A percentile compares a stretch with the other conserved stretches of the same genome.
These are phyloP conservation scores for Bipolaris oryzae DNA, from an alignment of 2,329 filamentous ascomycete genomes.

Conservation along the genomic window DNA sequence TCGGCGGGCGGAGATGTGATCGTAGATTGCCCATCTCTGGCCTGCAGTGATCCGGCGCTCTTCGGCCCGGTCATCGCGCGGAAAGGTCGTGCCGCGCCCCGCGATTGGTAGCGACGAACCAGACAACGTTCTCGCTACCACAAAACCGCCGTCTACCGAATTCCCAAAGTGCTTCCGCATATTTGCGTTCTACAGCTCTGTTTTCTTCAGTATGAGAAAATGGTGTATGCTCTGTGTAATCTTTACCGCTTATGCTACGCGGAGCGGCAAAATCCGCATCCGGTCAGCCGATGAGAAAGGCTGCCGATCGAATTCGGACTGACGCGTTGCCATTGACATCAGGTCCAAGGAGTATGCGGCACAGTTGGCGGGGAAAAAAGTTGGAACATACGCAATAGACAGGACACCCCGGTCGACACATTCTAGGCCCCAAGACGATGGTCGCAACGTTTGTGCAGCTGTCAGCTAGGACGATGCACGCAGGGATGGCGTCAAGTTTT, in stretches of 20 bases:
- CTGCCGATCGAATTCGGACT: slow-evolving; percentile 13
- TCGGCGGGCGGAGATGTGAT: background rate
- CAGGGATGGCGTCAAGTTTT: slow-evolving; percentile 45
- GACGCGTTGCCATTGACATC: slow-evolving; percentile 9
- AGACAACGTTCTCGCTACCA: slow-evolving; percentile 18
- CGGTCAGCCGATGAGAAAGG: background rate
- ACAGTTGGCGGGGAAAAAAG: slow-evolving; percentile 6
- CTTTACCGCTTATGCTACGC: background rate
- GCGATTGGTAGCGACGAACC: slow-evolving; percentile 7
- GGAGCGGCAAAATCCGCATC: background rate
- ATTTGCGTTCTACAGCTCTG: background rate
- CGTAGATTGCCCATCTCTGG: slow-evolving; percentile 6
- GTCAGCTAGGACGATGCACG: slow-evolving; percentile 8
- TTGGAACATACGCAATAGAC: slow-evolving; percentile 7
- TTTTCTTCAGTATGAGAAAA: background rate
- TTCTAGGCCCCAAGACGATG: background rate
- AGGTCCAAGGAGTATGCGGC: background rate
- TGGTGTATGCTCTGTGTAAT: background rate
- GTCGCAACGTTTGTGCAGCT: background rate
- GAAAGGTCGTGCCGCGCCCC: slow-evolving; percentile 9
- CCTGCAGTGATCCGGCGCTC: background rate
- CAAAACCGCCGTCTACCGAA: slow-evolving; percentile 8
- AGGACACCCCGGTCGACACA: slow-evolving; percentile 1
- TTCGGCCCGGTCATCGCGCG: slow-evolving; percentile 19
- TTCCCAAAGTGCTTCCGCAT: background rate